Conservation (phyloP, 192 early-diverging fungal species). For the Coemansia sp. region DNA sequence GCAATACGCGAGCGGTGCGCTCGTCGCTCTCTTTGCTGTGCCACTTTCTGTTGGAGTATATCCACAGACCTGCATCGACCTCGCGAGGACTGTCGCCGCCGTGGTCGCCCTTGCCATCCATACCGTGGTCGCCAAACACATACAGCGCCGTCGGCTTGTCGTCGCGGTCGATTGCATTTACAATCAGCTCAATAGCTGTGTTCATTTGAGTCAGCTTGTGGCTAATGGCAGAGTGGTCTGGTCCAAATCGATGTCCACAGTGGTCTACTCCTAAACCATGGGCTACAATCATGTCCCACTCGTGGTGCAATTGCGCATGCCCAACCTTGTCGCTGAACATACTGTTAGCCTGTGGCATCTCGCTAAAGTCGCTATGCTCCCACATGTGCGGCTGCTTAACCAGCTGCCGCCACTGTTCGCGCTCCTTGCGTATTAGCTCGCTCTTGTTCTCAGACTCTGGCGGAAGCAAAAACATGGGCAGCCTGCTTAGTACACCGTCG, state of each 20-base stretch:
- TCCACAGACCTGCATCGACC: conserved; percentile 78
- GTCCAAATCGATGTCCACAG: conserved; percentile 89
- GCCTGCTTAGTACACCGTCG: conserved; percentile 70
- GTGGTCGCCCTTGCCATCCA: conserved; percentile 94
- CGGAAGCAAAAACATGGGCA: conserved; percentile 51
- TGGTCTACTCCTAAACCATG: conserved; percentile 97
- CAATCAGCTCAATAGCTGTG: conserved; percentile 63
- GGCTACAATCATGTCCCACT: conserved; percentile 83
- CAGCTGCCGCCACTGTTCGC: conserved; percentile 28
- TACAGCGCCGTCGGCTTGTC: conserved; percentile 74
- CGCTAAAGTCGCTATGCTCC: conserved; percentile 24
- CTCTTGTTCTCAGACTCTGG: neutral
- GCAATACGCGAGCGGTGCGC: conserved; percentile 26
- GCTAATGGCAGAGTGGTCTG: conserved; percentile 82
- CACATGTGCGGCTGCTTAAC: conserved; percentile 40
- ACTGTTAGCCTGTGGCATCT: neutral
- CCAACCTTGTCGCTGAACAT: conserved; percentile 32
- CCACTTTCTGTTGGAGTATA: conserved; percentile 65
- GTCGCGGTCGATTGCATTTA: conserved; percentile 59
- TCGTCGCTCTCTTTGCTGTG: conserved; percentile 41
- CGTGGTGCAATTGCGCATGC: conserved; percentile 22
- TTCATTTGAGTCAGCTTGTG: conserved; percentile 87
- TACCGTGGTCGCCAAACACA: conserved; percentile 97
- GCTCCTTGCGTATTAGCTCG: conserved; percentile 9
- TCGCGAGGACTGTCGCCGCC: conserved; percentile 94